phyloP scores from a whole-genome alignment of 2,329 filamentous ascomycete genomes.

The Ramularia endophylla region DNA sequence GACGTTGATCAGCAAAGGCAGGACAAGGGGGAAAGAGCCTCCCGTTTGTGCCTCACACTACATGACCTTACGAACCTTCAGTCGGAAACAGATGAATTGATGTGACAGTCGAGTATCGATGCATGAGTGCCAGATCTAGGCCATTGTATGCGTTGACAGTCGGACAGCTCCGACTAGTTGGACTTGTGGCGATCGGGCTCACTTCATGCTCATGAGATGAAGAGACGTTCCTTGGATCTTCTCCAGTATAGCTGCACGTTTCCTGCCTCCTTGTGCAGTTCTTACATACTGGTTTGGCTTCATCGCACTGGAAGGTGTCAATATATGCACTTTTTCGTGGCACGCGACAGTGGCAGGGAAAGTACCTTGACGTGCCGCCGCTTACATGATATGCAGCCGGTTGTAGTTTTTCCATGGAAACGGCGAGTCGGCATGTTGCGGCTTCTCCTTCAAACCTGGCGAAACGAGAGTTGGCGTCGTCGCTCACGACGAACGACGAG shows the following conservation, averaged over 20 bases:
- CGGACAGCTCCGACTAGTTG: too few species aligned
- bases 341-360: neutral
- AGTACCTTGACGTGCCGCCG: slow-evolving; percentile 25
- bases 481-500: too few species aligned
- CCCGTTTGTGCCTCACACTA: too few species aligned
- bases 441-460: too few species aligned
- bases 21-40: too few species aligned
- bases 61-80: slow-evolving; percentile 1
- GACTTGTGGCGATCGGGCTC: too few species aligned
- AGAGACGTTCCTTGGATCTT: neutral
- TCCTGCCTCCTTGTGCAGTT: slow-evolving; percentile 24
- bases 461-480: too few species aligned
- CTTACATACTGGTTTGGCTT: slow-evolving; percentile 22
- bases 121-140: slow-evolving; percentile 25
- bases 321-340: neutral
- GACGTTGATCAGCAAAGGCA: too few species aligned
- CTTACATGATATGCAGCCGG: slow-evolving; percentile 25
- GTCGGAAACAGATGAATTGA: slow-evolving; percentile 17
- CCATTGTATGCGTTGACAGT: slow-evolving; percentile 17
- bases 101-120: slow-evolving; percentile 24
- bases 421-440: slow-evolving; percentile 23
- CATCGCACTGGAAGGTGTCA: slow-evolving; percentile 23
- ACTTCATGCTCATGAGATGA: too few species aligned
- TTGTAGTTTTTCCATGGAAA: slow-evolving; percentile 25
- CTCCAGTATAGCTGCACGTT: slow-evolving; percentile 16